Conservation (phyloP, 169 alveolate species). For the Pseudocohnilembus persalinus region DNA sequence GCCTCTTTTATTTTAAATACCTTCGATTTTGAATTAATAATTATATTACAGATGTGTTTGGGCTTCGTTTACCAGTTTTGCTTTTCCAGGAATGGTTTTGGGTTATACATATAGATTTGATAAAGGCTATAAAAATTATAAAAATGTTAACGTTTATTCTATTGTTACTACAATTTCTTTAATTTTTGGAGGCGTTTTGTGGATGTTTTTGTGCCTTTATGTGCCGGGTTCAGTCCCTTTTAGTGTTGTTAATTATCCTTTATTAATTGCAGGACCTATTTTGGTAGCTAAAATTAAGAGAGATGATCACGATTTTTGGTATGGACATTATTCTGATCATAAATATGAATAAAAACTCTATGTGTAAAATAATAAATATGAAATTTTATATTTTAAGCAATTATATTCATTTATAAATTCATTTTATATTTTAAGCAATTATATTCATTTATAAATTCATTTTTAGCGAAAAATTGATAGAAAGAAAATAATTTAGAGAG, state of each 20-base stretch:
- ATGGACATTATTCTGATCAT: neutral
- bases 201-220: neutral
- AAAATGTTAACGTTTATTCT: neutral
- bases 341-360: too few relatives aligned
- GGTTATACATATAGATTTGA: neutral
- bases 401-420: too few relatives aligned
- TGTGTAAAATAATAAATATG: too few relatives aligned
- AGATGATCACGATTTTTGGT: neutral
- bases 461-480: neutral
- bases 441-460: neutral
- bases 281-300: neutral
- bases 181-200: neutral
- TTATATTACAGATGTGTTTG: neutral
- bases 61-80: neutral
- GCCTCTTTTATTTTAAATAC: neutral
- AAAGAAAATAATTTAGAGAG: too few relatives aligned
- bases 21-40: neutral
- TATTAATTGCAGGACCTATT: neutral
- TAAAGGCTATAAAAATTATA: neutral
- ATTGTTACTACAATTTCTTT: neutral
- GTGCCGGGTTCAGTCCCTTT: neutral
- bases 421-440: too few relatives aligned
- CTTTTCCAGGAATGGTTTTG: neutral
- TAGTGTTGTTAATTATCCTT: neutral
- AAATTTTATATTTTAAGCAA: too few relatives aligned